Percentiles rank a stretch among this genome's conserved stretches.
These are phyloP conservation scores for Xylaria sp. DNA, from an alignment of 2,329 filamentous ascomycete species.

Conservation along the genomic window DNA sequence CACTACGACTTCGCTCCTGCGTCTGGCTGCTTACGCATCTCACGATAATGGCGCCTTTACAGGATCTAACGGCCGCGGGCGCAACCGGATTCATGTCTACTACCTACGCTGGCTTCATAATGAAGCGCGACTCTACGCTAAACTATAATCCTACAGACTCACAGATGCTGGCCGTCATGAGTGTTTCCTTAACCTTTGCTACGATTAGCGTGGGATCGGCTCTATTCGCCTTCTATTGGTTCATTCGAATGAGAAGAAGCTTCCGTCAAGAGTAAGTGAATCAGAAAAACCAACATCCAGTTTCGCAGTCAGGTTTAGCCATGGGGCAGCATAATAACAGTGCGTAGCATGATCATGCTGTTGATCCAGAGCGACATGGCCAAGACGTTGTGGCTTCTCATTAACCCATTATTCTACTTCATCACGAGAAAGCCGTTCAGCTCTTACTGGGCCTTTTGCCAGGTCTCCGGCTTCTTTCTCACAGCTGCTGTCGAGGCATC, in stretches of 20 bases:
- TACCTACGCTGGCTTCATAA: constrained; percentile 21
- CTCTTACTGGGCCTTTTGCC: constrained; percentile 68
- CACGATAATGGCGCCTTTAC: constrained; percentile 42
- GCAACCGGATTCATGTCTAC: constrained; percentile 26
- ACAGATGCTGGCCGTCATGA: constrained; percentile 48
- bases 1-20: constrained; percentile 8
- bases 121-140: constrained; percentile 29
- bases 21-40: constrained; percentile 8
- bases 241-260: constrained; percentile 75
- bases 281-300: neutral
- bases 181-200: constrained; percentile 56
- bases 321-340: constrained; percentile 31
- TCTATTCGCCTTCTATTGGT: constrained; percentile 73
- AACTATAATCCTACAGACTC: constrained; percentile 24
- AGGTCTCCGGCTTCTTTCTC: constrained; percentile 75
- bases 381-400: constrained; percentile 74
- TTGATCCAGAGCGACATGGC: constrained; percentile 77
- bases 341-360: constrained; percentile 74
- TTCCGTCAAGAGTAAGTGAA: constrained; percentile 75
- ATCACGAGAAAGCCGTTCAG: constrained; percentile 54
- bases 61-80: constrained; percentile 15
- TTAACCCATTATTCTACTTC: constrained; percentile 71
- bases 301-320: neutral
- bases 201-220: constrained; percentile 67
- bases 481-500: constrained; percentile 73